Base-by-base conservation (phyloP, 1,284 basidiomycete genomes). In the Ustilago curta region DNA sequence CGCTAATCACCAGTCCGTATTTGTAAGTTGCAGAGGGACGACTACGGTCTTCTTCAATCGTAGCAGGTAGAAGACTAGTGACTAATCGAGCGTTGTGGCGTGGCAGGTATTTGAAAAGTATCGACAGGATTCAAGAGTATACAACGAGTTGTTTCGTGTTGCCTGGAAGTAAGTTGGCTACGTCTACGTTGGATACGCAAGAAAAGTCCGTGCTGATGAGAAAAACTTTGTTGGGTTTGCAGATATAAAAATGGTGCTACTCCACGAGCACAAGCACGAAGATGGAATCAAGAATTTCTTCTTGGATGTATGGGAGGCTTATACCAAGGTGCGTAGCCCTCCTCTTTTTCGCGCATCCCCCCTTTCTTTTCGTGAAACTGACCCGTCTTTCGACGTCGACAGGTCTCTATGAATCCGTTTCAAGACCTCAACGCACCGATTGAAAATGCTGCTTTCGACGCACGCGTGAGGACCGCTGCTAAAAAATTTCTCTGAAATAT, bases 221-320 rank as follows among this genome's bases (percentile, higher is more conserved):
- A 16, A 27, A 4, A 16, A 27, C n/a, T 39, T 37, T 11, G n/a
- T 12, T 25, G 37, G 40, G n/a, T n/a, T 54, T 8, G 3, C 59
- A 83, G 81, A 82, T 55, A 59, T 82, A 37, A 84, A 83, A 53
- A 77, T 84, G 54, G 62, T 83, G 23, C 70, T 84, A 6, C 76
- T 84, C 3, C 83, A 84, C 62, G 82, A 84, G 51, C 82, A 83
- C 67, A 82, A 76, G 58, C 79, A 82, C 52, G 83, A 84, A 64
- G 83, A 84, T 16, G 83, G 83, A 0, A 84, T 84, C 45, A 70
- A 80, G 12, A 80, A 77, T 56, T 84, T 83, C 59, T 78, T 84
- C 54, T 66, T 80, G 48, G 83, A 84, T n/a, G 77, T 80, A 19
- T 84, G 83, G 83, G 83, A 84, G 58, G 59, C 77, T 18, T 79